Conservation (phyloP, 2,329 filamentous ascomycete genomes). For the Aspergillus costaricaensis region DNA sequence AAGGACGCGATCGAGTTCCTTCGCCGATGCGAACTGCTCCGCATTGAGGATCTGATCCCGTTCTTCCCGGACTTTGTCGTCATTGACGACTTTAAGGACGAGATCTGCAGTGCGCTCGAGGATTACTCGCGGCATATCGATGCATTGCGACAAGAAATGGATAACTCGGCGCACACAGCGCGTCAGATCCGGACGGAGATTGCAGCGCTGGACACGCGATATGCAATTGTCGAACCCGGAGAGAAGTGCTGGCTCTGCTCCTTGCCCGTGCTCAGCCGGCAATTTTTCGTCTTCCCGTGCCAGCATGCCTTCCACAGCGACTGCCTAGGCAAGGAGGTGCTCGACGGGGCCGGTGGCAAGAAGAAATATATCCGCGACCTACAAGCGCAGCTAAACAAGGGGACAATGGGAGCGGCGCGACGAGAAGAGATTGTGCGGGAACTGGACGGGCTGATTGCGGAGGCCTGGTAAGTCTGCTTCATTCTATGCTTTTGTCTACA, state of each 20-base stretch:
- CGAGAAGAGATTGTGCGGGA: slow-evolving; percentile 84
- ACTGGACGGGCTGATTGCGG: slow-evolving; percentile 87
- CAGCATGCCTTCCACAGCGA: slow-evolving; percentile 98
- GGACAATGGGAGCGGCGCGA: slow-evolving; percentile 67
- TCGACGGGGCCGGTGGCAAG: slow-evolving; percentile 78
- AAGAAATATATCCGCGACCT: slow-evolving; percentile 80
- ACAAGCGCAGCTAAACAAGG: slow-evolving; percentile 79
- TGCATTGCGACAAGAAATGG: slow-evolving; percentile 86
- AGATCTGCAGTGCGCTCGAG: slow-evolving; percentile 91
- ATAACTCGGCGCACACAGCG: slow-evolving; percentile 85
- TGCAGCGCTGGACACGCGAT: slow-evolving; percentile 78
- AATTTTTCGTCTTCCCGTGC: slow-evolving; percentile 98
- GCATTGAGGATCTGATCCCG: slow-evolving; percentile 94
- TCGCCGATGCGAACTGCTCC: slow-evolving; percentile 83
- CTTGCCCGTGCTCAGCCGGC: slow-evolving; percentile 79
- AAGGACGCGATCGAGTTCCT: slow-evolving; percentile 92
- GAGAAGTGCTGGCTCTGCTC: slow-evolving; percentile 91
- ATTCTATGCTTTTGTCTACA: slow-evolving; percentile 20
- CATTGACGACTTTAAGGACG: slow-evolving; percentile 98
- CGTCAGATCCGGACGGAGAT: slow-evolving; percentile 90
- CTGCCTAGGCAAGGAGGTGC: slow-evolving; percentile 81
- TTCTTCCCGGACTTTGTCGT: slow-evolving; percentile 99
- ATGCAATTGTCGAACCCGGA: slow-evolving; percentile 94
- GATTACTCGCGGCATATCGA: slow-evolving; percentile 93
- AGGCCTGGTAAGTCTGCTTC: slow-evolving; percentile 69